These are phyloP conservation scores for Aquilaria sinensis DNA, from an alignment of 345 rosid genomes.

Conservation along the genomic window DNA sequence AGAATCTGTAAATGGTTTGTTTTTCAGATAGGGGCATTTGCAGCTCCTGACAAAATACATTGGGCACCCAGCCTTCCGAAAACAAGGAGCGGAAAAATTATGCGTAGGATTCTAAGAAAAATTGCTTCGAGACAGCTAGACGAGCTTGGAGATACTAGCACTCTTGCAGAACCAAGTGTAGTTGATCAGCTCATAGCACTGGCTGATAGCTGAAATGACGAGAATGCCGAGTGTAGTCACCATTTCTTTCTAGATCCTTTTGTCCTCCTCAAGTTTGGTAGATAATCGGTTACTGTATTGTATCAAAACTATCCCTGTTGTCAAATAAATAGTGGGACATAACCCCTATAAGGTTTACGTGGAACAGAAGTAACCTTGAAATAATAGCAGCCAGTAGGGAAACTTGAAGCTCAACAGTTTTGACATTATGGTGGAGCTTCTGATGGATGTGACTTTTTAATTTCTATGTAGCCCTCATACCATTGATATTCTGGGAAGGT, in stretches of 20 bases:
- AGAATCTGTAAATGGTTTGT: not conserved
- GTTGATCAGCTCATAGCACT: conserved; percentile 75
- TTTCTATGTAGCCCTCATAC: too few relatives aligned
- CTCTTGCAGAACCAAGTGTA: conserved; percentile 83
- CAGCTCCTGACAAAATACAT: conserved; percentile 89
- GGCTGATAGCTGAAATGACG: conserved; percentile 37
- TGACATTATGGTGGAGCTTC: too few relatives aligned
- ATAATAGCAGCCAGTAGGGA: too few relatives aligned
- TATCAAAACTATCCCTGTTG: not conserved
- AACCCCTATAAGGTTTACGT: too few relatives aligned
- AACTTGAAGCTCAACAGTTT: too few relatives aligned
- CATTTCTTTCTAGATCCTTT: not conserved
- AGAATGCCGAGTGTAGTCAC: too few relatives aligned
- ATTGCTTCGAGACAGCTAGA: conserved; percentile 82
- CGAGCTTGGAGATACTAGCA: conserved; percentile 92
- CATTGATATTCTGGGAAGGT: too few relatives aligned
- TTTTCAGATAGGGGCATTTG: conserved; percentile 85
- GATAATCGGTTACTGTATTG: not conserved
- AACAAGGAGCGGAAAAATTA: conserved; percentile 97
- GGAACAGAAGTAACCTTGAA: too few relatives aligned
- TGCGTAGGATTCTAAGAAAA: conserved; percentile 93
- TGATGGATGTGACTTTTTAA: too few relatives aligned
- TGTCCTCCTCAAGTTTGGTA: not conserved
- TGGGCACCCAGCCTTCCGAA: conserved; percentile 98
- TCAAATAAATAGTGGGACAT: too few relatives aligned